Conservation (phyloP, 2,329 filamentous ascomycete genomes). For the Pyrenochaeta sp. region DNA sequence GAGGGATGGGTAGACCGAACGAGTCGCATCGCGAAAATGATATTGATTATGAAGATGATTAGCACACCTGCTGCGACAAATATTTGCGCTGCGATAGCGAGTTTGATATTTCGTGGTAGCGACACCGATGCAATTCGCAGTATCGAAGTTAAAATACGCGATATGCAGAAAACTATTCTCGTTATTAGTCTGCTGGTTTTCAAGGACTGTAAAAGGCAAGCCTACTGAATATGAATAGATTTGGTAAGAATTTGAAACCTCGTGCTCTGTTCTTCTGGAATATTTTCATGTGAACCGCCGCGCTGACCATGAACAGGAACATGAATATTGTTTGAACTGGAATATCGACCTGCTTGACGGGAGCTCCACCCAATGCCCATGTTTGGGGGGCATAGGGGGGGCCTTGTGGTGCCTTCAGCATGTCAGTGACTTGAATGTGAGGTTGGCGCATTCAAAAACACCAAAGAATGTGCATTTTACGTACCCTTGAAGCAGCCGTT, state of each 20-base stretch:
- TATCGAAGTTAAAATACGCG: slow-evolving; percentile 50
- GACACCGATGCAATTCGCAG: slow-evolving; percentile 46
- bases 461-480: too few species aligned
- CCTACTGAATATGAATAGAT: slow-evolving; percentile 49
- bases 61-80: slow-evolving; percentile 78
- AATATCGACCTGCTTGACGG: slow-evolving; percentile 48
- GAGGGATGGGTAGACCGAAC: slow-evolving; percentile 74
- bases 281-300: slow-evolving; percentile 51
- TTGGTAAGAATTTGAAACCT: slow-evolving; percentile 53
- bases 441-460: too few species aligned
- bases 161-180: slow-evolving; percentile 51
- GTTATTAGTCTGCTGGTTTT: neutral
- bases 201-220: neutral
- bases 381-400: slow-evolving; percentile 39
- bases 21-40: slow-evolving; percentile 78
- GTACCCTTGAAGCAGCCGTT: slow-evolving; percentile 23
- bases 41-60: slow-evolving; percentile 78
- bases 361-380: slow-evolving; percentile 48
- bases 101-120: slow-evolving; percentile 49
- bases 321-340: slow-evolving; percentile 53
- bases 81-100: slow-evolving; percentile 68
- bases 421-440: slow-evolving; percentile 10
- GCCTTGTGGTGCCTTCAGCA: slow-evolving; percentile 21
- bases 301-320: slow-evolving; percentile 50
- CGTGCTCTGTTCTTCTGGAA: slow-evolving; percentile 48